Base-by-base conservation (phyloP, 2,329 filamentous ascomycete species). In the Fusarium nematophilum region DNA sequence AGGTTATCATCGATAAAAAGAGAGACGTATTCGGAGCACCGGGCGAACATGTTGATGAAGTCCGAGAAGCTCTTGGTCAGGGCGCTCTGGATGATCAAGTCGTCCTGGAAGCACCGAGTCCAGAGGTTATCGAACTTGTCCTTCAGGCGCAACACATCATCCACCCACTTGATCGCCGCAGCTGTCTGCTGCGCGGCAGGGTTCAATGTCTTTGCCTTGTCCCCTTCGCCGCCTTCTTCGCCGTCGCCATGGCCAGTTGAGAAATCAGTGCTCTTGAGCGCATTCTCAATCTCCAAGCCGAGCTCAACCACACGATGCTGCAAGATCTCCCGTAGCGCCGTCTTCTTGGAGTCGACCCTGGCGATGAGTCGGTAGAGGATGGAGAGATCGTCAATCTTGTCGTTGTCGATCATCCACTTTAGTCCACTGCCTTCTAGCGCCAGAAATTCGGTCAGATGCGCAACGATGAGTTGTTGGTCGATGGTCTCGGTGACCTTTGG, bases 1-100 rank as follows among this genome's bases (percentile, higher is more conserved):
- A 99, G 85, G 70, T 93, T 96, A 69, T 98, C 94, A 68, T 99
- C 95, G 54, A 99, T 96, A 76, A 96, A 99, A 0, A 99, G 83
- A 0, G 95, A 99, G 6, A 98, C 90, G 71, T 92, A 97, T 72
- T 99, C 95, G 2, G 94, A 92, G 66, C 90, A 90, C 59, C 93
- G 88, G 11, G 81, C 75, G 71, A 97, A 97, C n/a, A 87, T 78
- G 73, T 97, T 98, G 81, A 99, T 97, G 68, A 98, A 96, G 13
- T 96, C 90, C 1, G 91, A 85, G 68, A 97, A 97, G 71, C 93
- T 96, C 70, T 89, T 89, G 2, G 92, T 93, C 21, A 98, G 81
- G 0, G 92, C 88, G 2, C 90, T 91, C 68, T 97, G 91, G 13
- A 99, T 80, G 7, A 87, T 82, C 31, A 92, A 83, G 69, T 98